phyloP scores from a whole-genome alignment of 768 basidiomycete species.

The Serendipita sp. region DNA sequence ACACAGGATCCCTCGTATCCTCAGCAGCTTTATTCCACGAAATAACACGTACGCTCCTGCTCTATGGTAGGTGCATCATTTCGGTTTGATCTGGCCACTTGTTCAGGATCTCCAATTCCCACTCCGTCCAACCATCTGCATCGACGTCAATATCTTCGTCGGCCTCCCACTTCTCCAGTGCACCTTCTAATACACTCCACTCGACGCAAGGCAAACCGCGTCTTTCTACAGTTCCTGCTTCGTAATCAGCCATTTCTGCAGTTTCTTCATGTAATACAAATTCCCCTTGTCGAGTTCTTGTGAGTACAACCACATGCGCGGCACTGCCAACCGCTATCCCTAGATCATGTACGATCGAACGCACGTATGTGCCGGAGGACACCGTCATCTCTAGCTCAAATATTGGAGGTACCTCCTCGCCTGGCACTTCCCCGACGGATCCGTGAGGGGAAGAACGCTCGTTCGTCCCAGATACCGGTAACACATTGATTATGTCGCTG shows the following conservation, averaged over 20 bases:
- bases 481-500: not conserved
- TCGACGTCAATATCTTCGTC: constrained; percentile 32
- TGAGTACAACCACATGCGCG: constrained; percentile 85
- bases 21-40: too few species aligned
- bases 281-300: constrained; percentile 74
- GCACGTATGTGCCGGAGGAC: constrained; percentile 92
- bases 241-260: not conserved
- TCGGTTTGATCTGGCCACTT: constrained; percentile 14
- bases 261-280: constrained; percentile 34
- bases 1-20: too few species aligned
- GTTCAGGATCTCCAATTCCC: constrained; percentile 71
- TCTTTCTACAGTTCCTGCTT: constrained; percentile 23
- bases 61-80: too few species aligned
- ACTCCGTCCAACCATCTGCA: constrained; percentile 52
- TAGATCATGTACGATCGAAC: constrained; percentile 88
- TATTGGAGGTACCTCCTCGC: constrained; percentile 38
- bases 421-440: constrained; percentile 15
- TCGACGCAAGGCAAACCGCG: constrained; percentile 49
- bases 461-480: constrained; percentile 10
- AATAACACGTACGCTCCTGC: too few species aligned
- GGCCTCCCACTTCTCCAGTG: constrained; percentile 28
- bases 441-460: constrained; percentile 15
- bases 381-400: constrained; percentile 88
- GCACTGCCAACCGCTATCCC: constrained; percentile 70
- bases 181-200: constrained; percentile 58